Conservation (phyloP, 2,329 filamentous ascomycete species). For the Aspergillus pseudoterreus region DNA sequence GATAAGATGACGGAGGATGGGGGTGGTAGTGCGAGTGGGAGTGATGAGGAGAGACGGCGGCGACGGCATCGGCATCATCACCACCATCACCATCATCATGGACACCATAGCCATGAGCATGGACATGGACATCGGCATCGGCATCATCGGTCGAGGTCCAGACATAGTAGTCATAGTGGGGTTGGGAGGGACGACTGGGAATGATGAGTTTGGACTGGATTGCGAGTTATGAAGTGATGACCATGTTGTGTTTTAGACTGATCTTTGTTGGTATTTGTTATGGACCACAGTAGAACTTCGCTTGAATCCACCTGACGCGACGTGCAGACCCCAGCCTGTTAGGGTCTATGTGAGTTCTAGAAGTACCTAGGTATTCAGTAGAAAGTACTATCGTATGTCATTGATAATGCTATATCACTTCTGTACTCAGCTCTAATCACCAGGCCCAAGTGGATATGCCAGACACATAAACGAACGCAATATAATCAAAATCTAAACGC, state of each 20-base stretch:
- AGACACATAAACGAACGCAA: too few species aligned
- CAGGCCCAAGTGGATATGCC: too few species aligned
- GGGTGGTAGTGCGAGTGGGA: conserved; percentile 22
- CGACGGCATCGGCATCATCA: conserved; percentile 14
- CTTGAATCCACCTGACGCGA: too few species aligned
- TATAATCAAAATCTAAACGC: too few species aligned
- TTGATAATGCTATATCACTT: too few species aligned
- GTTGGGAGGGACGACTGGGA: neutral
- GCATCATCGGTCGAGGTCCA: conserved; percentile 21
- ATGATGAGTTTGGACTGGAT: neutral
- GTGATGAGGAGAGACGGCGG: conserved; percentile 12
- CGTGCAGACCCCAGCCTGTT: too few species aligned
- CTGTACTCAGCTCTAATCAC: too few species aligned
- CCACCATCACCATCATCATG: conserved; percentile 12
- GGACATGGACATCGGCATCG: conserved; percentile 7
- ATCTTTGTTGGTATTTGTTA: too few species aligned
- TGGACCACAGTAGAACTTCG: too few species aligned
- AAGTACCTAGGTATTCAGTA: too few species aligned
- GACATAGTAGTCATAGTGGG: conserved; percentile 17
- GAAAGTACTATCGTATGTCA: too few species aligned
- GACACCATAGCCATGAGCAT: conserved; percentile 18
- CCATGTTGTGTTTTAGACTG: neutral
- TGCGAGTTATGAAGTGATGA: neutral
- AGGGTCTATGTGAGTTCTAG: too few species aligned
- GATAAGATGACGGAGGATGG: conserved; percentile 48